Evolutionary conservation across 768 basidiomycete genomes (phyloP), one percentile per base, ranked within the genome.

Genomic region (Ramaria sp.): DNA sequence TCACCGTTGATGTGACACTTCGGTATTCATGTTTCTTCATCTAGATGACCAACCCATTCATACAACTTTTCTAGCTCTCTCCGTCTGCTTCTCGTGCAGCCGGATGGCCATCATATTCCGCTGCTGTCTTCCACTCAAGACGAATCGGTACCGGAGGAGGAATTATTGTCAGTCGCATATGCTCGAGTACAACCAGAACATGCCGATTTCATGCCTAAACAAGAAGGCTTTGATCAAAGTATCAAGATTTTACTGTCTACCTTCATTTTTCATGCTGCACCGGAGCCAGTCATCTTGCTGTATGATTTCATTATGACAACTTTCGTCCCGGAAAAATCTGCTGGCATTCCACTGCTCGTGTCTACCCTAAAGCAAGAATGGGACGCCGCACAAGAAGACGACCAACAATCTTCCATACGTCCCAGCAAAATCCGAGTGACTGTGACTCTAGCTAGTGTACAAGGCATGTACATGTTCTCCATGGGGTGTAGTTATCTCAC

Each of bases 241-340:
- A 81, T 98, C 57, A 86, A 92, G 63, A 80, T 92, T 61, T 82
- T 82, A 62, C 75, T 98, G 39, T 94, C 95, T 3, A 96, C 95
- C 0, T 83, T 99, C 67, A 79, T 94, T 53, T 84, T 98, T 69
- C 82, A 83, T 56, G 83, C 87, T 3, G 86, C 88, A 7, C 93
- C 96, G 0, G 91, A 92, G 65, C 93, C 95, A 12, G 84, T 97
- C 43, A 73, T 99, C 38, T 78, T 86, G 1, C 70, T 97, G 20
- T 98, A 97, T 70, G 93, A 98, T 71, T 97, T 95, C 72, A 81
- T 99, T 69, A 94, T 99, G 86, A 86, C 88, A 2, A 97, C 96
- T 0, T 99, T 99, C 69, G 88, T 91, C 10, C 81, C 86, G 9
- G 62, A 74, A 51, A 60, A 51, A 57, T 34, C 42, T 34, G 20